Base-by-base conservation (phyloP, 257 asterid species). In the Solanum neorickii region DNA sequence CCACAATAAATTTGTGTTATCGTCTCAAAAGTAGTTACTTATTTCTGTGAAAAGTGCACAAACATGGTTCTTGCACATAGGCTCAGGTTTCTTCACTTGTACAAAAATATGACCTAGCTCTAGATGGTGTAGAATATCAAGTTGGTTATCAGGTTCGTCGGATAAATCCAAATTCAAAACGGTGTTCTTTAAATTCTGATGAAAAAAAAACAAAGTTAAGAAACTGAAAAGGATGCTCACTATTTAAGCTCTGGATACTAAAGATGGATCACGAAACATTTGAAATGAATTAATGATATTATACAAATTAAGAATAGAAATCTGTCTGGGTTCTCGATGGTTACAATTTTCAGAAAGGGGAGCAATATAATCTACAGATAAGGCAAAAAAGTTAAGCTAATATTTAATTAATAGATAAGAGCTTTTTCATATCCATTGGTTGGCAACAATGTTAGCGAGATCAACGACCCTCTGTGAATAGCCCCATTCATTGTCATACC, bases 391-490 rank as follows among this genome's bases (percentile, higher is more conserved):
- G 13, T 14, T 46, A 87, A 60, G 20, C 23, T 20, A 27, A 7
- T 31, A 35, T 25, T 83, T 46, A 80, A 68, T 83, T 46, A 80
- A 68, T 46, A 76, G 27, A 47, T 6, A 60, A 60, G 13, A 60
- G 12, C 69, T 27, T 29, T 72, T 62, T 84, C 93, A 94, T 89
- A 93, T 94, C 97, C 99, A 96, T 85, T 93, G 90, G 92, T 92
- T 92, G 29, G 98, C 98, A 89, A 93, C 96, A 90, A 95, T 94
- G 91, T 95, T 92, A 80, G 98, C 98, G 83, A 96, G 95, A 91
- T 96, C 99, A 90, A 95, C 99, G 73, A 95, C 99, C 93, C 99
- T 94, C 92, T 96, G 98, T 14, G 99, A 96, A 93, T 96, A 96
- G 5, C 98, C 98, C 95, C 98, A 96, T 89, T 95, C 98, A 49